These are phyloP conservation scores for Mrakia frigida DNA, from an alignment of 768 basidiomycete species.

Conservation along the genomic window DNA sequence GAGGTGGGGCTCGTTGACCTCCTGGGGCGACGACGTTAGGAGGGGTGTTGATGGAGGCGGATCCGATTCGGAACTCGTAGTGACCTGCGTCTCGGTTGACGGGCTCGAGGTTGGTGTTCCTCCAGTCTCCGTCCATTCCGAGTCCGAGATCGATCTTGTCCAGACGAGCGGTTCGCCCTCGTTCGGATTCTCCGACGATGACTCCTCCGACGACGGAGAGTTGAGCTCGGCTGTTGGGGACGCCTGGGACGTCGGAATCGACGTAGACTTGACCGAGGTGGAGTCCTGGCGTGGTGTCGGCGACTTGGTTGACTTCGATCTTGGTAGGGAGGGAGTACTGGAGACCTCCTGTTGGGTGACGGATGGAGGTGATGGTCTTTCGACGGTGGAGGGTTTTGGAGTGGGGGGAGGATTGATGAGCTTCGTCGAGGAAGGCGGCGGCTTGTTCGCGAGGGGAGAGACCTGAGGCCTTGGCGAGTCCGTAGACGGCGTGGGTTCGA, in stretches of 20 bases:
- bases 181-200: constrained; percentile 1
- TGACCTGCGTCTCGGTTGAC: neutral
- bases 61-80: neutral
- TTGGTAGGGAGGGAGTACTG: constrained; percentile 30
- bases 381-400: neutral
- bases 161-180: neutral
- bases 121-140: constrained; percentile 1
- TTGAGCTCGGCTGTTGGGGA: neutral
- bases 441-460: constrained; percentile 8
- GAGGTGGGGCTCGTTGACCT: neutral
- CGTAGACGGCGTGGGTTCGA: constrained; percentile 8
- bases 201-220: constrained; percentile 4
- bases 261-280: constrained; percentile 12
- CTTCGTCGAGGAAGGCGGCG: constrained; percentile 6
- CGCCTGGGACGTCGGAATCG: neutral
- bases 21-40: neutral
- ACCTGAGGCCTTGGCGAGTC: constrained; percentile 1
- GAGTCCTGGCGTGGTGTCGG: neutral
- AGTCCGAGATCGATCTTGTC: neutral
- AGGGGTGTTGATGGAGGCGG: constrained; percentile 9
- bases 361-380: neutral
- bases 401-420: neutral
- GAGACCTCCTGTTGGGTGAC: constrained; percentile 29
- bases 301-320: constrained; percentile 8
- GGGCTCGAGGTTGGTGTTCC: neutral